phyloP scores from a whole-genome alignment of 306 rosid species.

The Fagus sylvatica region DNA sequence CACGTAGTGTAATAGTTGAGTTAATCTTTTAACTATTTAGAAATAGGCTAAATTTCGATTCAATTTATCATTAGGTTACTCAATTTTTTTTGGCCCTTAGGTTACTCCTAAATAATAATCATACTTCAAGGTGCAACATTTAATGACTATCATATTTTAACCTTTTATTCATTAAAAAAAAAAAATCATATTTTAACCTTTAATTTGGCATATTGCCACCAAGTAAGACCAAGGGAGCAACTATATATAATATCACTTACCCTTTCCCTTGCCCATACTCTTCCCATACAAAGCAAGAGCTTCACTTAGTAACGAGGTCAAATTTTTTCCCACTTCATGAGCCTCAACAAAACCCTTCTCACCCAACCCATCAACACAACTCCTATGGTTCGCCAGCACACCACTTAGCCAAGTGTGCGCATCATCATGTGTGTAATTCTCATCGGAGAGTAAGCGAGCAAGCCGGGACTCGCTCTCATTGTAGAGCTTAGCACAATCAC shows the following conservation, averaged over 20 bases:
- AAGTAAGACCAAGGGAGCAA: too few species aligned
- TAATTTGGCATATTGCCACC: neutral
- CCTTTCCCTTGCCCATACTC: constrained; percentile 6
- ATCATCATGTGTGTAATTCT: constrained; percentile 36
- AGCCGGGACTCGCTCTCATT: constrained; percentile 53
- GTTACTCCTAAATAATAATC: too few species aligned
- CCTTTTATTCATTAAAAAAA: too few species aligned
- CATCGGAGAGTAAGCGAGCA: constrained; percentile 23
- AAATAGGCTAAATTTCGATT: too few species aligned
- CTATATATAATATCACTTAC: constrained; percentile 5
- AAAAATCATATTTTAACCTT: too few species aligned
- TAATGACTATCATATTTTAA: too few species aligned
- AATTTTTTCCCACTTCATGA: constrained; percentile 28
- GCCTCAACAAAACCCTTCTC: constrained; percentile 37
- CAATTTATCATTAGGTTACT: too few species aligned
- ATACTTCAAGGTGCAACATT: too few species aligned
- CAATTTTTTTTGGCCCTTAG: too few species aligned
- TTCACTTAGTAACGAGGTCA: constrained; percentile 42
- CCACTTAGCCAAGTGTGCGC: constrained; percentile 54
- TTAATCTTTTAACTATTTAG: too few species aligned
- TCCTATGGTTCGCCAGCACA: constrained; percentile 53
- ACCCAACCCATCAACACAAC: constrained; percentile 52
- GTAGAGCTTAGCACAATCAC: constrained; percentile 61
- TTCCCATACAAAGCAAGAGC: constrained; percentile 46
- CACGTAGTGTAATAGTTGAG: too few species aligned